phyloP scores from a whole-genome alignment of 179 eudicot species.

The Silene coronaria region DNA sequence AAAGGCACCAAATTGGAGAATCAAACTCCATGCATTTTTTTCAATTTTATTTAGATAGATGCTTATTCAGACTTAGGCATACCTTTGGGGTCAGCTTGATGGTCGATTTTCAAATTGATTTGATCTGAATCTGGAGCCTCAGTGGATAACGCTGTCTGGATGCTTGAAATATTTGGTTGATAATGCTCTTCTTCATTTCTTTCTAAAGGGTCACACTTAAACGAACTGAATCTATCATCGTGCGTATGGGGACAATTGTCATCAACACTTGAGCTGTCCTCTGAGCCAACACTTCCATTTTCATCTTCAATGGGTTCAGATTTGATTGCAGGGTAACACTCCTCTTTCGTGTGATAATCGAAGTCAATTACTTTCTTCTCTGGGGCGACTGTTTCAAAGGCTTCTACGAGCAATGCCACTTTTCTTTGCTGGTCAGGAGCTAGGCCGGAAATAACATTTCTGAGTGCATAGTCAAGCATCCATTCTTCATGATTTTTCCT shows the following conservation, averaged over 20 bases:
- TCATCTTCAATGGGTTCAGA: neutral
- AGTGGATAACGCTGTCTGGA: slow-evolving; percentile 1
- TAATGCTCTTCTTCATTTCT: slow-evolving; percentile 10
- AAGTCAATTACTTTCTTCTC: slow-evolving; percentile 21
- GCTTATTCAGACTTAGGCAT: slow-evolving; percentile 1
- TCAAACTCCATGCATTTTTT: slow-evolving; percentile 9
- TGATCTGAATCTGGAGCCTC: slow-evolving; percentile 2
- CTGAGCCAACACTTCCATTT: slow-evolving; percentile 2
- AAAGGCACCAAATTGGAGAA: slow-evolving; percentile 16
- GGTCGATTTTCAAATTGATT: slow-evolving; percentile 15
- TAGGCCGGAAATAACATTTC: slow-evolving; percentile 57
- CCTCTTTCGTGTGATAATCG: slow-evolving; percentile 18
- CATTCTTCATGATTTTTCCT: slow-evolving; percentile 72
- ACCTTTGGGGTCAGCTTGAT: slow-evolving; percentile 29
- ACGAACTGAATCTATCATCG: slow-evolving; percentile 3
- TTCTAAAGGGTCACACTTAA: slow-evolving; percentile 6
- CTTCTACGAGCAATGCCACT: slow-evolving; percentile 76
- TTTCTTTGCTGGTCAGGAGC: slow-evolving; percentile 74
- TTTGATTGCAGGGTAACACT: slow-evolving; percentile 8
- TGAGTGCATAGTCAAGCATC: slow-evolving; percentile 95
- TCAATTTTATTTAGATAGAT: neutral
- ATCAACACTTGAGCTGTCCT: slow-evolving; percentile 10
- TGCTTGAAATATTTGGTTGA: slow-evolving; percentile 18
- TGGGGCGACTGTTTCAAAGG: slow-evolving; percentile 80
- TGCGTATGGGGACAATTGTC: slow-evolving; percentile 9